Evolutionary conservation across 257 asterid species (phyloP), one percentile per base, ranked within the genome.

Genomic region (Avicennia marina): DNA sequence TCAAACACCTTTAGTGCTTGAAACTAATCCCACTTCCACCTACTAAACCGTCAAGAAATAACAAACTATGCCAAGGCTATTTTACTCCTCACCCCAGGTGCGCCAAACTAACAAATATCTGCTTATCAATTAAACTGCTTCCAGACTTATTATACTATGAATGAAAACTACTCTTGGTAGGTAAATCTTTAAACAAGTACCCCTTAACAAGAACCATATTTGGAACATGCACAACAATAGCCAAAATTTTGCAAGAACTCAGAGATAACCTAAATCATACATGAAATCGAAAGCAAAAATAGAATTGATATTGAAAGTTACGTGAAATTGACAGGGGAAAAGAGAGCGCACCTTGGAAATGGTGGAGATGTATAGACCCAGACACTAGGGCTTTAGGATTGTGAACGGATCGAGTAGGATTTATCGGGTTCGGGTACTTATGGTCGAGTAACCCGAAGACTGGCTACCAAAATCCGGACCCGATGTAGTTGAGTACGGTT

Each of bases 301-400:
- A 42, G 8, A 6, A 10, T 32, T 6, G 29, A 20, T 29, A 17
- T 27, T 19, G 15, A 20, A 24, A 32, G 0, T 1, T 11, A 62
- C 42, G n/a, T 17, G 16, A 15, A 56, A 13, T 12, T 24, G 24
- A 18, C 9, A n/a, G n/a, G n/a, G n/a, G 2, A 41, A 19, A 8
- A 39, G 36, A 7, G n/a, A n/a, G n/a, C 21, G 50, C 33, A 64
- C 63, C 70, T 64, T 46, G 32, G 57, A 25, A 22, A 24, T 17
- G 43, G 16, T 43, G 48, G 1, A 12, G 42, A 29, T 25, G 52
- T 24, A 42, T 44, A 44, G 44, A 45, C 38, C 68, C 12, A 48
- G 29, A 15, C 12, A 51, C 63, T 54, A 34, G 63, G 58, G 58
- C 34, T 64, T 63, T 45, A 64, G 70, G 36, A 45, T 49, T 11